Percentiles rank a stretch among this genome's conserved stretches.
phyloP scores from a whole-genome alignment of 2,329 filamentous ascomycete genomes.

The Arthrobotrys sinensis region DNA sequence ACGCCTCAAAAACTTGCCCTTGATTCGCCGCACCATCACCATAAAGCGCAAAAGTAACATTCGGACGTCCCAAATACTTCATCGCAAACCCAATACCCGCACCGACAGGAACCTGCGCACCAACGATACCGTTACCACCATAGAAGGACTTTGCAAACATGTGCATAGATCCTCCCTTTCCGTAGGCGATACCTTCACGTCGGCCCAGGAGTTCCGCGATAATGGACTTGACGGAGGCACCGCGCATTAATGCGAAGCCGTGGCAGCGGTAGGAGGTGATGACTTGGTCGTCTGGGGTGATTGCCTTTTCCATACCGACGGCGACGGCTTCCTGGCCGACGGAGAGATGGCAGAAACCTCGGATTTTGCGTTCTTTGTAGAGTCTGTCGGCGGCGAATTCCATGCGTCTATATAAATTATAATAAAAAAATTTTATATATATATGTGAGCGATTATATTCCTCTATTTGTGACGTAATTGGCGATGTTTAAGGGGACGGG shows the following conservation, averaged over 20 bases:
- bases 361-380: constrained; percentile 99
- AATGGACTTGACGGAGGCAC: constrained; percentile 89
- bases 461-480: constrained; percentile 1
- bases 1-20: constrained; percentile 99
- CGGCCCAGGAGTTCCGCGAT: constrained; percentile 96
- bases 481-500: not conserved
- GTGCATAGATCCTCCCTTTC: constrained; percentile 99
- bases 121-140: constrained; percentile 98
- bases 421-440: not conserved
- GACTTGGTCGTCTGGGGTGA: constrained; percentile 90
- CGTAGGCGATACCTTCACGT: constrained; percentile 96
- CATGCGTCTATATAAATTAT: constrained; percentile 80
- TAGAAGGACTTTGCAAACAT: constrained; percentile 99
- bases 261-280: constrained; percentile 99
- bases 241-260: constrained; percentile 97
- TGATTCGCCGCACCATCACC: constrained; percentile 99
- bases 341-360: constrained; percentile 99
- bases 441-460: constrained; percentile 18
- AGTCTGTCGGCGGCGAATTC: constrained; percentile 99
- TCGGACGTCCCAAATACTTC: constrained; percentile 90
- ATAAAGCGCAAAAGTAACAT: constrained; percentile 89
- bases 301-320: constrained; percentile 95
- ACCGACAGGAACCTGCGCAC: constrained; percentile 96
- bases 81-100: constrained; percentile 97
- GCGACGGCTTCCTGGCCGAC: constrained; percentile 98